A percentile compares a stretch with the other conserved stretches of the same genome.
phyloP scores from a whole-genome alignment of 306 rosid species.

The Rosa rugosa region DNA sequence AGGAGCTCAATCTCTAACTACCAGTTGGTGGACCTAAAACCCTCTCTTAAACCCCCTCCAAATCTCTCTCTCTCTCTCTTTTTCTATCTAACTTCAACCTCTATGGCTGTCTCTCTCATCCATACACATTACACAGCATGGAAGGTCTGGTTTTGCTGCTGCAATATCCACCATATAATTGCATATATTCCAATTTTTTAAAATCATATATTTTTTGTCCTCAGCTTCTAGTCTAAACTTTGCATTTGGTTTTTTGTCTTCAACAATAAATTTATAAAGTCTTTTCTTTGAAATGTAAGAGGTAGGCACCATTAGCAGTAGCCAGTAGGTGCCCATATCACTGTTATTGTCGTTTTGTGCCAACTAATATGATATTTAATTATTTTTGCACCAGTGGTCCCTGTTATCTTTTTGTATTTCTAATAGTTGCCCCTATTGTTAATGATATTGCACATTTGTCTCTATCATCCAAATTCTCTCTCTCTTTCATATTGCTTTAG shows the following conservation, averaged over 20 bases:
- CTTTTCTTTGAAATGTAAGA: neutral
- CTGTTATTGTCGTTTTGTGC: constrained; percentile 40
- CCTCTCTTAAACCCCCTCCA: constrained; percentile 43
- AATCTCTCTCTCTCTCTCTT: constrained; percentile 20
- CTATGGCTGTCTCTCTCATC: constrained; percentile 39
- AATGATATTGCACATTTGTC: constrained; percentile 13
- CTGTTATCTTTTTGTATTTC: constrained; percentile 20
- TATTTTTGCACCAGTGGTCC: constrained; percentile 28
- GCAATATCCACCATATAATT: constrained; percentile 42
- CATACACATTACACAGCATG: constrained; percentile 27
- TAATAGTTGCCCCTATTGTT: constrained; percentile 12
- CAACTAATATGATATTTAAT: constrained; percentile 9
- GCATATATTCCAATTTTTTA: constrained; percentile 27
- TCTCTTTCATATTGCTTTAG: neutral
- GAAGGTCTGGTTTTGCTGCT: constrained; percentile 49
- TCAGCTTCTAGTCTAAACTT: constrained; percentile 13
- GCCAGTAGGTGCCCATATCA: constrained; percentile 41
- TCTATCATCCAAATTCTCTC: neutral
- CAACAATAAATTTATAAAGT: neutral
- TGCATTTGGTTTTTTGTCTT: neutral
- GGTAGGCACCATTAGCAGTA: constrained; percentile 14
- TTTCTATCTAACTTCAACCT: constrained; percentile 12
- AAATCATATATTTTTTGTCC: constrained; percentile 7
- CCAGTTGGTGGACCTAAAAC: constrained; percentile 67
- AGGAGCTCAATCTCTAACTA: constrained; percentile 64